phyloP scores from a whole-genome alignment of 495 filamentous ascomycete species.

The Rusavskia elegans region DNA sequence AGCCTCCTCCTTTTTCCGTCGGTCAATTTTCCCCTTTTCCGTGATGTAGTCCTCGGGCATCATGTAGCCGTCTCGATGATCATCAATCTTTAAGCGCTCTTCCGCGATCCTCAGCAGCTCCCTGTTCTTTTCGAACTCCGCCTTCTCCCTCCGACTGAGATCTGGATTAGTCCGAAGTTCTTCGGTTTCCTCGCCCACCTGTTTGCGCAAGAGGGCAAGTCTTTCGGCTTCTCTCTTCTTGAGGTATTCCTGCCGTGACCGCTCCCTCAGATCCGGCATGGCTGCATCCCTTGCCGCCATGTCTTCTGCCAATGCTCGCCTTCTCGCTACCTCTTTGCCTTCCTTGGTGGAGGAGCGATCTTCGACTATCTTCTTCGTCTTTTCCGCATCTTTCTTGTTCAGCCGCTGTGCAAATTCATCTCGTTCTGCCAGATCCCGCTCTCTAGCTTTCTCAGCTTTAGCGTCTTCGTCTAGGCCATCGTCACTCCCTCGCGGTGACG shows the following conservation, averaged over 20 bases:
- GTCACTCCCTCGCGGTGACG: conserved; percentile 28
- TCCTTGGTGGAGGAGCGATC: conserved; percentile 44
- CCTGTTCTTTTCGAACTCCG: conserved; percentile 79
- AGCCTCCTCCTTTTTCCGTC: conserved; percentile 77
- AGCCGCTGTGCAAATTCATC: conserved; percentile 63
- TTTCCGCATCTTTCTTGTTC: conserved; percentile 49
- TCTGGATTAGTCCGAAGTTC: conserved; percentile 65
- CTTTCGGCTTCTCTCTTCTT: conserved; percentile 82
- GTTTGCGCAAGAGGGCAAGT: conserved; percentile 67
- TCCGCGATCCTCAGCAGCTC: conserved; percentile 79
- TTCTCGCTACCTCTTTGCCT: conserved; percentile 37
- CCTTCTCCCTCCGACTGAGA: conserved; percentile 64
- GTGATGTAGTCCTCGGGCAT: conserved; percentile 92
- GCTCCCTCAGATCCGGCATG: conserved; percentile 60
- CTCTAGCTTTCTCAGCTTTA: conserved; percentile 36
- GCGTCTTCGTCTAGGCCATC: conserved; percentile 44
- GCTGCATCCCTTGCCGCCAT: conserved; percentile 41
- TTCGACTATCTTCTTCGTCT: conserved; percentile 55
- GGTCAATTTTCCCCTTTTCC: conserved; percentile 80
- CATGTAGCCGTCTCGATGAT: conserved; percentile 83
- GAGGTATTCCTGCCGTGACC: conserved; percentile 82
- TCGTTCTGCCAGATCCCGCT: conserved; percentile 51
- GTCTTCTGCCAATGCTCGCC: conserved; percentile 50
- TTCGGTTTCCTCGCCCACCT: conserved; percentile 79
- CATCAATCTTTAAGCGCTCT: conserved; percentile 75